These are phyloP conservation scores for Leccinum disarticulatum DNA, from an alignment of 768 basidiomycete genomes.

Conservation along the genomic window DNA sequence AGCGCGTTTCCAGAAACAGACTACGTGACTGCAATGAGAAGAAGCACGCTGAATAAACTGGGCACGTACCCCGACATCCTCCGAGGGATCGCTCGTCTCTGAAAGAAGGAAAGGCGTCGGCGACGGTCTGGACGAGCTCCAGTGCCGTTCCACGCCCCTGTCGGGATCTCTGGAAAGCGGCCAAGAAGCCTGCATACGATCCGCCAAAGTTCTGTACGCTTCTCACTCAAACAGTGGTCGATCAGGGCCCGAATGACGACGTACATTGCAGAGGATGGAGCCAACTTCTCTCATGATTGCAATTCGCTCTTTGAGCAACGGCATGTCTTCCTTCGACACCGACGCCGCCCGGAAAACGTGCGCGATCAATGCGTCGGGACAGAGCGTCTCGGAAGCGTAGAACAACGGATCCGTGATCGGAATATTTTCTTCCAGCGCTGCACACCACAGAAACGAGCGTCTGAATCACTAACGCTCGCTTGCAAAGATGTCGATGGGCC, in stretches of 20 bases:
- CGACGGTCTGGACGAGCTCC: constrained; percentile 69
- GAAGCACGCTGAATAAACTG: background rate
- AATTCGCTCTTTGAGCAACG: constrained; percentile 70
- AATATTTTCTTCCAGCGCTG: constrained; percentile 74
- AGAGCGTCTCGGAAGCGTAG: constrained; percentile 67
- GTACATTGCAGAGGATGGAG: constrained; percentile 63
- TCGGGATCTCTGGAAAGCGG: constrained; percentile 55
- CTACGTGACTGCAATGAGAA: constrained; percentile 35
- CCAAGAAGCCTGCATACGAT: constrained; percentile 66
- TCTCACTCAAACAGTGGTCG: constrained; percentile 9
- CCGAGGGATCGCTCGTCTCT: constrained; percentile 64
- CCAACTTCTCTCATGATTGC: constrained; percentile 79
- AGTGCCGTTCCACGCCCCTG: constrained; percentile 63
- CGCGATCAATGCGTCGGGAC: constrained; percentile 69
- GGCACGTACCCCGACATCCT: constrained; percentile 54
- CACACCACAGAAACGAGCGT: background rate
- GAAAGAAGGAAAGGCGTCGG: constrained; percentile 71
- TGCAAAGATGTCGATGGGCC: constrained; percentile 5
- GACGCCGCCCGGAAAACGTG: constrained; percentile 65
- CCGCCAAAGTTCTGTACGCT: constrained; percentile 58
- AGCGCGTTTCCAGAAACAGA: constrained; percentile 86
- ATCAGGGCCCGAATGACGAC: constrained; percentile 25
- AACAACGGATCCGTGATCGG: constrained; percentile 80
- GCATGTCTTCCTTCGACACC: constrained; percentile 61
- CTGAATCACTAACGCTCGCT: background rate